Conservation (phyloP, 495 filamentous ascomycete genomes). For the Hypoxylon fragiforme region DNA sequence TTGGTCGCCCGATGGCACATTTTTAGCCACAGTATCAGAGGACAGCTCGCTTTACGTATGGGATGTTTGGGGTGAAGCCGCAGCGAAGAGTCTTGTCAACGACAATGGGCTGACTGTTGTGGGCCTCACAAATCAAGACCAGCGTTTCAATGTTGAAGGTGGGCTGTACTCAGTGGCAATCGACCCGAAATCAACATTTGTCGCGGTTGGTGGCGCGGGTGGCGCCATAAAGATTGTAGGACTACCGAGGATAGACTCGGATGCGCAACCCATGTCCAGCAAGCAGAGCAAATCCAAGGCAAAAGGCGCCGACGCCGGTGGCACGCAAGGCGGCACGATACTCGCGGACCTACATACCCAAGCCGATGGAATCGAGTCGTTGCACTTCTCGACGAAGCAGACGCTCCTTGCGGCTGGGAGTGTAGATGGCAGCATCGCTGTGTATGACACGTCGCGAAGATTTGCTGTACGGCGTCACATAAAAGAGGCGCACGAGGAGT, state of each 20-base stretch:
- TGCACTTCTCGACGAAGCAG: constrained; percentile 77
- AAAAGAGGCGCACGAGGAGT: constrained; percentile 77
- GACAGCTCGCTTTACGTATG: constrained; percentile 89
- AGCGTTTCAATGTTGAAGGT: constrained; percentile 88
- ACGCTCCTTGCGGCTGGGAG: constrained; percentile 83
- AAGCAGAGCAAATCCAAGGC: constrained; percentile 49
- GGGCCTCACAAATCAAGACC: constrained; percentile 77
- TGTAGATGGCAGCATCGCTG: constrained; percentile 86
- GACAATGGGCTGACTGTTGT: constrained; percentile 76
- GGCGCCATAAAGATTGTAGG: constrained; percentile 83
- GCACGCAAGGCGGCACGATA: constrained; percentile 64
- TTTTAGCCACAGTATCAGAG: constrained; percentile 88
- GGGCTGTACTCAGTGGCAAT: constrained; percentile 86
- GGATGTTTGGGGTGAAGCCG: constrained; percentile 85
- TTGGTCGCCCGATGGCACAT: constrained; percentile 85
- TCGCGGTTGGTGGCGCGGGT: constrained; percentile 84
- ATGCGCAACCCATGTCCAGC: constrained; percentile 32
- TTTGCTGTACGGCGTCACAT: constrained; percentile 84
- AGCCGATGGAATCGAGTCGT: constrained; percentile 77
- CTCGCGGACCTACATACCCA: constrained; percentile 64
- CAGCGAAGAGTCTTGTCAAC: constrained; percentile 69
- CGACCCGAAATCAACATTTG: constrained; percentile 73
- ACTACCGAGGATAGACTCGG: constrained; percentile 67
- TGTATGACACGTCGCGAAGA: constrained; percentile 81
- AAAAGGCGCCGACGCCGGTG: constrained; percentile 44